Evolutionary conservation across 148 eudicot genomes (phyloP).

Genomic region (Silene conica): DNA sequence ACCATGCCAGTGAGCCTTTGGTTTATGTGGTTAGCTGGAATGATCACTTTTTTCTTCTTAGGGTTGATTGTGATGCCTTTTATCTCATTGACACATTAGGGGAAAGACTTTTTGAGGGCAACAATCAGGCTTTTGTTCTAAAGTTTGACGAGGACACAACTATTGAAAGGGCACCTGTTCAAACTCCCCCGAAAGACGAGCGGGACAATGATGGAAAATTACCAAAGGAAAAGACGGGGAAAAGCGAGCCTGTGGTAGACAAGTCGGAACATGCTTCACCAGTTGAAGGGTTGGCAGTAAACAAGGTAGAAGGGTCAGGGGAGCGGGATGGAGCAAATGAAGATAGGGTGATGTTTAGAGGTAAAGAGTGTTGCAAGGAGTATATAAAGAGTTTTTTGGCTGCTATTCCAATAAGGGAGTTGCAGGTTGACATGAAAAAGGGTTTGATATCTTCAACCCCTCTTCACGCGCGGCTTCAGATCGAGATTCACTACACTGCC

Average conservation of each 20-base stretch:
- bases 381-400: slow-evolving; percentile 86
- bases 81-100: slow-evolving; percentile 83
- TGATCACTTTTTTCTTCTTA: slow-evolving; percentile 73
- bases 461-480: slow-evolving; percentile 80
- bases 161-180: slow-evolving; percentile 32
- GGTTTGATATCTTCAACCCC: slow-evolving; percentile 67
- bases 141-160: slow-evolving; percentile 54
- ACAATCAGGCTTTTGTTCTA: slow-evolving; percentile 58
- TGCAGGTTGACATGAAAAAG: slow-evolving; percentile 68
- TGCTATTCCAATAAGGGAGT: slow-evolving; percentile 70
- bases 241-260: background rate
- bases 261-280: slow-evolving; percentile 7
- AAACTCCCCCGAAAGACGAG: slow-evolving; percentile 8
- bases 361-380: slow-evolving; percentile 72
- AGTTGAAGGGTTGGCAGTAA: slow-evolving; percentile 2
- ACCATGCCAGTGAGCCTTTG: slow-evolving; percentile 33
- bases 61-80: slow-evolving; percentile 69
- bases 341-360: slow-evolving; percentile 35
- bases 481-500: slow-evolving; percentile 64
- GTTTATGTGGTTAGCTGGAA: slow-evolving; percentile 76
- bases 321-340: slow-evolving; percentile 21
- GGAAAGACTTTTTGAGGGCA: slow-evolving; percentile 81
- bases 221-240: slow-evolving; percentile 8
- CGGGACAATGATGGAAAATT: background rate
- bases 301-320: background rate